Base-by-base conservation (phyloP, 371 early-diverging fungal genomes). In the Apophysomyces sp. region DNA sequence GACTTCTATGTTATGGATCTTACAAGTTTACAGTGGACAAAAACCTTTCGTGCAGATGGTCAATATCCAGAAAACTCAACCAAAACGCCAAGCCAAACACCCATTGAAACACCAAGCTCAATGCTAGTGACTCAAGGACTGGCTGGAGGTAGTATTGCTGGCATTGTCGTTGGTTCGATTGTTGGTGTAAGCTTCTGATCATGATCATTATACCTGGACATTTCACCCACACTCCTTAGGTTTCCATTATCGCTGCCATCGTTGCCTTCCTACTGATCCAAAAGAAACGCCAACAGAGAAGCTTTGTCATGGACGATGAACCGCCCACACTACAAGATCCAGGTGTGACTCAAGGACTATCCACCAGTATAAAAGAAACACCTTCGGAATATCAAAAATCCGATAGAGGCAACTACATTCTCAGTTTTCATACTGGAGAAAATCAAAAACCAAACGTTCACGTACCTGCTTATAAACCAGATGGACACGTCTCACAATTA, bases 1-100 rank as follows among this genome's bases (percentile, higher is more conserved):
- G 67, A 62, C 27, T 62, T 62, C 37, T 57, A 60, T 54, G 44
- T 57, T 12, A 55, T 66, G n/a, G 52, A 57, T 30, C 11, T 61
- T 1, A 9, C 56, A 26, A 36, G 28, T n/a, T 29, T 52, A 13
- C 34, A 60, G 40, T 66, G 66, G 66, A 13, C n/a, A 15, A 37
- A 31, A 4, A 93, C 0, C 21, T 44, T 18, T 21, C 3, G 16
- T 21, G 49, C 49, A 44, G 21, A 21, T 4, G 49, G 11, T 44
- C n/a, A 18, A 16, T 41, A 41, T 41, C 41, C 16, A 41, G 2
- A 41, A 15, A 3, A 15, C 16, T 6, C 18, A 41, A n/a, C 41
- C n/a, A 41, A 41, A 6, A 16, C n/a, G 13, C 16, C 41, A 9
- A n/a, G n/a, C n/a, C n/a, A n/a, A n/a, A n/a, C n/a, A n/a, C n/a